Evolutionary conservation across 345 rosid genomes (phyloP), one percentile per base, ranked within the genome.

Genomic region (Arabis hirsuta): DNA sequence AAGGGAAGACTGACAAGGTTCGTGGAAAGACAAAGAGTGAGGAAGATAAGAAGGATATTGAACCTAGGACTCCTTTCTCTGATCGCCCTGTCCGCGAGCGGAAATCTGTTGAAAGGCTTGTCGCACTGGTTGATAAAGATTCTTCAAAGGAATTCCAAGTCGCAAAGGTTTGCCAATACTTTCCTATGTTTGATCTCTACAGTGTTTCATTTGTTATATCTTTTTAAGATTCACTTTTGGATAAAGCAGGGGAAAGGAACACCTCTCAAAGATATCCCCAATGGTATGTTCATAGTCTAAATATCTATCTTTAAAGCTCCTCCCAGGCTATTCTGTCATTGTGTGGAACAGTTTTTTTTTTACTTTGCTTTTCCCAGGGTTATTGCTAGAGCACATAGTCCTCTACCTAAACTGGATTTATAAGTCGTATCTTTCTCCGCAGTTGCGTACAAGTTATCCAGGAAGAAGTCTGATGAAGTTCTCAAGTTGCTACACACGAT

Each of bases 81-180:
- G 91, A 90, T 79, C 88, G 98, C 64, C 98, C 97, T 14, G 95
- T 89, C 65, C 90, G 98, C 19, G 96, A 91, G 82, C 81, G 98
- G 12, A 94, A 89, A 73, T 85, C 92, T 67, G 98, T 91, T 71
- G 98, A 94, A 76, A 89, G 98, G 82, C 86, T 94, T 57, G 98
- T 94, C 27, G 90, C 96, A 2, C 59, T 88, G 48, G 41, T 91
- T 64, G 98, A 91, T 53, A 94, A 77, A 77, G 95, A 90, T 69
- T 58, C 89, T 60, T 62, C 69, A 31, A 94, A 56, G 75, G 98
- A 89, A 69, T 74, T 94, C 55, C 88, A 83, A 5, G 82, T 94
- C 65, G 88, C 82, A 73, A 91, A 91, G 97, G 98, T 94, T 48
- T 67, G 52, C 6, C 24, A 55, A 46, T 44, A 20, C 38, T 50